Conservation (phyloP, 2,329 filamentous ascomycete species). For the Aspergillus cejpii region DNA sequence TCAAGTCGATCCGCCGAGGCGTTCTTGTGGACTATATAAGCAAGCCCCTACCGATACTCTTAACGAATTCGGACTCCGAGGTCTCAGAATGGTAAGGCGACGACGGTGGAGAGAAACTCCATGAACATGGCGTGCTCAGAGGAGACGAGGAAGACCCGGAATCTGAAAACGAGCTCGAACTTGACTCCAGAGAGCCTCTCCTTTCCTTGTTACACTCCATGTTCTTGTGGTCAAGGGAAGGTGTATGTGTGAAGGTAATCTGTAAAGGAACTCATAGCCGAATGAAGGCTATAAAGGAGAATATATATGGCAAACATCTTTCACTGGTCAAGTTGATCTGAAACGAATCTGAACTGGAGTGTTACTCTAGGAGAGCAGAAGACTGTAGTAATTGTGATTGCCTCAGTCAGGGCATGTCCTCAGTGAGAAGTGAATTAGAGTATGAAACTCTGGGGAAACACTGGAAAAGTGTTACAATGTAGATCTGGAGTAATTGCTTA, state of each 20-base stretch:
- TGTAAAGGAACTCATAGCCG: neutral
- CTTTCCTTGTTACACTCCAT: neutral
- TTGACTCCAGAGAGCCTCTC: neutral
- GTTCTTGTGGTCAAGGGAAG: neutral
- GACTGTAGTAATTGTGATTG: neutral
- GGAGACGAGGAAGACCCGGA: neutral
- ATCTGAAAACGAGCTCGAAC: neutral
- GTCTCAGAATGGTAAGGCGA: neutral
- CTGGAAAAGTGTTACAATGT: neutral
- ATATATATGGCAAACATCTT: neutral
- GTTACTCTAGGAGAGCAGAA: neutral
- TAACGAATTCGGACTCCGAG: neutral
- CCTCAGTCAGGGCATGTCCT: neutral
- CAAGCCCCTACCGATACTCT: neutral
- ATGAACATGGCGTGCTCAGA: neutral
- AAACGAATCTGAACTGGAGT: neutral
- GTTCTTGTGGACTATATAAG: no score
- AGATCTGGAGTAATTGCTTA: neutral
- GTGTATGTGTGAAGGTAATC: neutral
- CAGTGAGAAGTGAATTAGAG: neutral
- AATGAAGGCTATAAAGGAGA: neutral
- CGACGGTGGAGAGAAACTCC: neutral
- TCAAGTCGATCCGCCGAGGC: neutral
- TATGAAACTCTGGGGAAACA: neutral
- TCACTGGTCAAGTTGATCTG: neutral